Base-by-base conservation (phyloP, 2,329 filamentous ascomycete genomes). In the Clonostachys rhizophaga region DNA sequence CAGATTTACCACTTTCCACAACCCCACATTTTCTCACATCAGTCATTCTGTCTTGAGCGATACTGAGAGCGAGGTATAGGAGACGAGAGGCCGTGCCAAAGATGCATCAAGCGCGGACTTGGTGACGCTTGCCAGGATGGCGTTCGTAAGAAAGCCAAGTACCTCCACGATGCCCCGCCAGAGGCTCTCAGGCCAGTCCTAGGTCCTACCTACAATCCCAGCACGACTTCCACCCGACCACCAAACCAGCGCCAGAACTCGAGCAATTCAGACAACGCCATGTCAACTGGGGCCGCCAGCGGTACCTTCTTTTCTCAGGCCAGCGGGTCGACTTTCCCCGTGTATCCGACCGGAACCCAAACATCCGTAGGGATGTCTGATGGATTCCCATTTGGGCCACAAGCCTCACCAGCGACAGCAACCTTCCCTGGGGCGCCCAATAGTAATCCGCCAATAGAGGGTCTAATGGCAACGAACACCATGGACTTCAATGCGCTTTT, bases 71-170 rank as follows among this genome's bases (percentile, higher is more conserved):
- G 34, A 34, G 30, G 13, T 42, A 39, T 61, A 97, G 94, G 92
- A 59, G 94, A 99, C 65, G 92, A 99, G 67, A 81, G 94, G 57
- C 94, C 94, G 46, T 99, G 94, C 64, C 83, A 91, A 61, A 79
- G 94, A 60, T 99, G 94, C 66, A 90, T 97, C 57, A 96, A 96
- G 68, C 86, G 94, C 58, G 89, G 90, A 42, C 80, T 97, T 18
- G 88, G 91, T 59, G 91, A 96, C 64, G 83, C 83, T 51, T 99
- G 94, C 62, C 91, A 96, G 66, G 94, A 99, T 63, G 94, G 94
- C 46, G 91, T 97, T 45, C 87, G 94, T 53, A 99, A 99, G 70
- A 99, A 97, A 77, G 94, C 94, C 45, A 99, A 99, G 67, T 99
- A 99, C 66, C 87, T 99, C 48, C 91, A 97, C 62, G 94, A 97